Evolutionary conservation across 768 basidiomycete species (phyloP).

Genomic region (Hebeloma cylindrosporum): DNA sequence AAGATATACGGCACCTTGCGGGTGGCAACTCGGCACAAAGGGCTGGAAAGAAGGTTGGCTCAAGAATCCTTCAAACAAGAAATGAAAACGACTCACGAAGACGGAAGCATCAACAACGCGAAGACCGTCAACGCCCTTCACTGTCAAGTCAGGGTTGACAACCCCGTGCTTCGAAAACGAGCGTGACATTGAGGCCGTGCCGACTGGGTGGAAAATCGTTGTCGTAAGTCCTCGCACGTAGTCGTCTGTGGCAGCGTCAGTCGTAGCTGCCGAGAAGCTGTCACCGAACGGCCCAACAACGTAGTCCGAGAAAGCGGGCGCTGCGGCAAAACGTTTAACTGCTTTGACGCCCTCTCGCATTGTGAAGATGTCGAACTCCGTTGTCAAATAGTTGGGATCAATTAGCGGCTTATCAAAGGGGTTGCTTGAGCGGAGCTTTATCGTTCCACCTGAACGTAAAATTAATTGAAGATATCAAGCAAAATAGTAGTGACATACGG

Average conservation of each 20-base stretch:
- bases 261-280: slow-evolving; percentile 20
- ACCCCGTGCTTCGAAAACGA: slow-evolving; percentile 30
- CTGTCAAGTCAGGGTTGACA: slow-evolving; percentile 34
- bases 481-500: slow-evolving; percentile 18
- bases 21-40: slow-evolving; percentile 26
- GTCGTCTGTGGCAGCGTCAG: slow-evolving; percentile 15
- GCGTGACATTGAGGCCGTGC: slow-evolving; percentile 34
- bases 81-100: slow-evolving; percentile 1
- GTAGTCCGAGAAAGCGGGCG: slow-evolving; percentile 29
- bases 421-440: slow-evolving; percentile 1
- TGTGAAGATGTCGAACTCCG: slow-evolving; percentile 30
- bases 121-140: slow-evolving; percentile 35
- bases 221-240: slow-evolving; percentile 18
- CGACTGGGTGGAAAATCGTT: slow-evolving; percentile 32
- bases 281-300: slow-evolving; percentile 25
- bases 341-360: slow-evolving; percentile 26
- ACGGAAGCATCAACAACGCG: slow-evolving; percentile 37
- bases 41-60: not conserved
- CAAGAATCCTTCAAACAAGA: not conserved
- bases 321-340: slow-evolving; percentile 24
- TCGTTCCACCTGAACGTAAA: slow-evolving; percentile 3
- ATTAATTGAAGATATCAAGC: not conserved
- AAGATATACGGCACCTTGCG: slow-evolving; percentile 32
- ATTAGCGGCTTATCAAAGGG: slow-evolving; percentile 40
- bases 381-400: slow-evolving; percentile 45